Base-by-base conservation (phyloP, 2,329 filamentous ascomycete genomes). In the Penicillium paneum region DNA sequence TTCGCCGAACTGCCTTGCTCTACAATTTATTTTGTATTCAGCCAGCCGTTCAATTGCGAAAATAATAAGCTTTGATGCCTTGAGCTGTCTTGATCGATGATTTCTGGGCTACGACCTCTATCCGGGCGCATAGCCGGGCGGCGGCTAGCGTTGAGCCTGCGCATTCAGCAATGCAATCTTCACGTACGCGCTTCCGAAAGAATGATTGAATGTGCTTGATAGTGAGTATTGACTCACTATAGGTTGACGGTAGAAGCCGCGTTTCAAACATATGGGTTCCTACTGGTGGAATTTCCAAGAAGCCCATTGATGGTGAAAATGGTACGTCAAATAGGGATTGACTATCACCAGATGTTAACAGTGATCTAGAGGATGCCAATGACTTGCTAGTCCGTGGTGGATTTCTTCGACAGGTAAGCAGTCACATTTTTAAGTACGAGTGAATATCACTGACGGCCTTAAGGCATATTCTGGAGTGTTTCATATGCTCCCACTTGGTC, bases 391-490 rank as follows among this genome's bases (percentile, higher is more conserved):
- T 90, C 38, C 81, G 86, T 52, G 88, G 85, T 47, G 89, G 89
- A 1, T 92, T 88, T 66, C 71, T 92, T 42, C 85, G 88, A 57
- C 87, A 91, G 78, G 86, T 88, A 60, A 64, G 74, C 69, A 28
- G 21, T 42, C 7, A 15, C 15, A 35, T 15, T 12, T 49, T 38
- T 29, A 34, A n/a, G 15, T 35, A n/a, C 13, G 3, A 8, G 1
- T 5, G 28, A 41, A 21, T 38, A 31, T 31, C 17, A 26, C 45
- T 54, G 17, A 49, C n/a, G 8, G 8, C 5, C 3, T 32, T 1
- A 62, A 91, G 85, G 87, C 91, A 19, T 89, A 96, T 69, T 85
- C 92, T 8, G 94, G 94, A 28, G 85, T 97, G 34, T 99, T 97
- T 65, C 94, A 99, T 67, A 81, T 96, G 68, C 80, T 99, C 1